phyloP scores from a whole-genome alignment of 140 eudicot genomes.

The Anethum foeniculum region DNA sequence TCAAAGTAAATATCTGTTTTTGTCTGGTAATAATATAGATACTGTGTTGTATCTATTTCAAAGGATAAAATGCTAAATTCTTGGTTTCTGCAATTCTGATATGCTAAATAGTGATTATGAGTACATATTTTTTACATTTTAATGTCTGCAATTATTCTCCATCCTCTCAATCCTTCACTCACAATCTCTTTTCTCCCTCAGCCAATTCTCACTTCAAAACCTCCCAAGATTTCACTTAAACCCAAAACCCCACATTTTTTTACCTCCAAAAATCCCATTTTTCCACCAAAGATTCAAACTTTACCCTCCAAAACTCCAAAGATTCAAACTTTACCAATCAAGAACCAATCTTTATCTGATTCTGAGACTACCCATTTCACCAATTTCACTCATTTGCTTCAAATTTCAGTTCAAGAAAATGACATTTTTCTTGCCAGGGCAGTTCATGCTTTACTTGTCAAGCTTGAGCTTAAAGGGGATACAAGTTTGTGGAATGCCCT shows the following conservation, averaged over 20 bases:
- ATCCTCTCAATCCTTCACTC: constrained; percentile 26
- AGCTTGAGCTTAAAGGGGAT: constrained; percentile 27
- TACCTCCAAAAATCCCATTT: constrained; percentile 16
- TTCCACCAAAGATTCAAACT: constrained; percentile 14
- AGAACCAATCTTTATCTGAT: neutral
- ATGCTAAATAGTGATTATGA: neutral
- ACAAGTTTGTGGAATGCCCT: constrained; percentile 41
- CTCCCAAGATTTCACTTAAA: constrained; percentile 18
- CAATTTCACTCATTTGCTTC: constrained; percentile 32
- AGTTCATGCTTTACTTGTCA: constrained; percentile 61
- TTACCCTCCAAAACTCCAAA: constrained; percentile 12
- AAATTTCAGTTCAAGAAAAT: constrained; percentile 29
- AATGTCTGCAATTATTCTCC: constrained; percentile 20
- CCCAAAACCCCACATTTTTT: constrained; percentile 22
- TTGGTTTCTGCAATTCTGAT: neutral
- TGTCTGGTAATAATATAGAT: no score
- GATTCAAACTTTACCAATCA: neutral
- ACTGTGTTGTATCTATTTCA: neutral
- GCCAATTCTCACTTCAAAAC: constrained; percentile 13
- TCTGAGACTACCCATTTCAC: neutral
- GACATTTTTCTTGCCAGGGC: constrained; percentile 45
- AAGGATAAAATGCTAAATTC: neutral
- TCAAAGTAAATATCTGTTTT: no score
- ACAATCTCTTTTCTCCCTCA: constrained; percentile 16
- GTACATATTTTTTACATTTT: neutral